Conservation (phyloP, 2,329 filamentous ascomycete species). For the Xylaria sp. region DNA sequence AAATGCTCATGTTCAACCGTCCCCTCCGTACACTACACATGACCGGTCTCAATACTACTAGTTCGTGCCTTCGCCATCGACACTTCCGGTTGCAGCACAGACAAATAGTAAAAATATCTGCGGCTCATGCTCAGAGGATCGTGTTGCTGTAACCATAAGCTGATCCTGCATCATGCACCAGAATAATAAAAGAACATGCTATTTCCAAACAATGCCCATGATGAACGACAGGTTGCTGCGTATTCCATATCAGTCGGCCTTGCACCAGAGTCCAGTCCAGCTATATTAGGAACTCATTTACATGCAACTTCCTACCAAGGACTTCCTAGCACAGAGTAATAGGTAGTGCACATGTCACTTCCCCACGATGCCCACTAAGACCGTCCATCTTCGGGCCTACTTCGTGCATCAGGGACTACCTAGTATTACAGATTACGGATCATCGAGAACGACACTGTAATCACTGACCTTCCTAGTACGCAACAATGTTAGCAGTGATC, state of each 20-base stretch:
- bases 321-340: neutral
- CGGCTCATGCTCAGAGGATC: slow-evolving; percentile 3
- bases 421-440: no score
- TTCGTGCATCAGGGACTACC: no score
- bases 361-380: no score
- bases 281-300: neutral
- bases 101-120: no score
- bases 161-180: slow-evolving; percentile 15
- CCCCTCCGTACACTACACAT: neutral
- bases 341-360: no score
- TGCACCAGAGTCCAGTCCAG: no score
- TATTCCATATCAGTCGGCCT: no score
- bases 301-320: neutral
- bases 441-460: no score
- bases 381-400: no score
- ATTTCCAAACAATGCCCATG: neutral
- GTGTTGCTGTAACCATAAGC: slow-evolving; percentile 15
- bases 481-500: no score
- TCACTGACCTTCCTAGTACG: no score
- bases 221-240: no score
- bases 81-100: neutral
- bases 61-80: neutral
- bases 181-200: slow-evolving; percentile 17
- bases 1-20: neutral
- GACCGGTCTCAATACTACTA: neutral